Evolutionary conservation across 2,329 filamentous ascomycete species (phyloP).

Genomic region (Tetracladium maxilliforme): DNA sequence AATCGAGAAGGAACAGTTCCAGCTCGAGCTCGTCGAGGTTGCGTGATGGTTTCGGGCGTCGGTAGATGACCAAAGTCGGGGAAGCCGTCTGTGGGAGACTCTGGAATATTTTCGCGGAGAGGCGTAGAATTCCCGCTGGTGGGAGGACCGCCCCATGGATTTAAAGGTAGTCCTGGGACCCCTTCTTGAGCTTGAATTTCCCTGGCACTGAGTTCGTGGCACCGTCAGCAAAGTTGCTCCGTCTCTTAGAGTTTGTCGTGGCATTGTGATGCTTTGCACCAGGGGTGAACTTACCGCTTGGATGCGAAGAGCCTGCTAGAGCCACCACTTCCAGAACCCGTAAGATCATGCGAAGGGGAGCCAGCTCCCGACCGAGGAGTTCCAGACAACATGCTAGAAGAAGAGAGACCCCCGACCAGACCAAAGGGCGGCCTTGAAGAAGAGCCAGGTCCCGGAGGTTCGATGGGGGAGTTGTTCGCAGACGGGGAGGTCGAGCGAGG

Average conservation of each 20-base stretch:
- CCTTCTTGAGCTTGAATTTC: constrained; percentile 97
- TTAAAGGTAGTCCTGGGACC: constrained; percentile 48
- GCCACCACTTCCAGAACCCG: constrained; percentile 40
- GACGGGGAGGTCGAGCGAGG: constrained; percentile 66
- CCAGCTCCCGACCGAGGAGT: constrained; percentile 69
- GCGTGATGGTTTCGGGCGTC: constrained; percentile 44
- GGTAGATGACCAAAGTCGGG: constrained; percentile 72
- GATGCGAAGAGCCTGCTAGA: constrained; percentile 64
- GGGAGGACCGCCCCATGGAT: constrained; percentile 86
- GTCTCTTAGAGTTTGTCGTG: too few relatives aligned
- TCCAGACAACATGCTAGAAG: constrained; percentile 41
- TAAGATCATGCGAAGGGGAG: constrained; percentile 90
- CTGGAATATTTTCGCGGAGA: constrained; percentile 90
- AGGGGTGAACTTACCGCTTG: constrained; percentile 67
- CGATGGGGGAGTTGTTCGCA: constrained; percentile 66
- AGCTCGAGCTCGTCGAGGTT: constrained; percentile 69
- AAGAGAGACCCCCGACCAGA: constrained; percentile 45
- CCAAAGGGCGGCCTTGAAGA: constrained; percentile 60
- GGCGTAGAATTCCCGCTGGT: constrained; percentile 95
- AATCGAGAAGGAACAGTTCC: constrained; percentile 95
- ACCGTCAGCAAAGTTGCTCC: constrained; percentile 5
- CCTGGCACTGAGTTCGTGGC: constrained; percentile 49
- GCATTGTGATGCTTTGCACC: too few relatives aligned
- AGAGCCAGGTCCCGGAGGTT: constrained; percentile 49
- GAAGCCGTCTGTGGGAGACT: constrained; percentile 91